phyloP scores from a whole-genome alignment of 2,329 filamentous ascomycete genomes.

The Dryadomyces quercivorus region DNA sequence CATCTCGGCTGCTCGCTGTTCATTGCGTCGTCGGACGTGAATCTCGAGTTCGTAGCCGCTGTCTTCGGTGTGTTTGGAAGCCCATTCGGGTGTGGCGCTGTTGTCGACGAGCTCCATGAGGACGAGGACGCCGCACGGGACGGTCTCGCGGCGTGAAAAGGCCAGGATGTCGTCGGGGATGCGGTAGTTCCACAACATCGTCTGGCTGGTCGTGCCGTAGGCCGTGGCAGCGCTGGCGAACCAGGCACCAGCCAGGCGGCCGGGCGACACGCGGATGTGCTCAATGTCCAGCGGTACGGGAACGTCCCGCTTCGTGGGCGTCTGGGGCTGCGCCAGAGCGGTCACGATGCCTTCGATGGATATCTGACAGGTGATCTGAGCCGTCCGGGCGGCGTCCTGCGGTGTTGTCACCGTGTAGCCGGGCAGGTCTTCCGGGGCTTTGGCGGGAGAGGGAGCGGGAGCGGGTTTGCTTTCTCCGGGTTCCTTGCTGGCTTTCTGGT shows the following conservation, averaged over 20 bases:
- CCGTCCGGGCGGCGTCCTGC: slow-evolving; percentile 16
- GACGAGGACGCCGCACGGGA: slow-evolving; percentile 49
- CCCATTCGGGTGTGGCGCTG: slow-evolving; percentile 42
- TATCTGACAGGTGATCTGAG: slow-evolving; percentile 35
- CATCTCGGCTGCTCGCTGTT: slow-evolving; percentile 27
- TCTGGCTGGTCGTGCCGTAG: slow-evolving; percentile 38
- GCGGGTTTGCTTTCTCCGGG: background rate
- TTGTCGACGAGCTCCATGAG: slow-evolving; percentile 37
- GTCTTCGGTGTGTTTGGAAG: slow-evolving; percentile 25
- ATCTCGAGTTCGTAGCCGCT: slow-evolving; percentile 24
- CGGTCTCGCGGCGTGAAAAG: slow-evolving; percentile 37
- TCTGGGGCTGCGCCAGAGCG: slow-evolving; percentile 25
- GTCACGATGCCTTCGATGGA: slow-evolving; percentile 32
- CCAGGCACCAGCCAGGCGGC: slow-evolving; percentile 34
- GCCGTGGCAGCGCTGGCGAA: slow-evolving; percentile 45
- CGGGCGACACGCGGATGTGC: slow-evolving; percentile 26
- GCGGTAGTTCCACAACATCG: slow-evolving; percentile 48
- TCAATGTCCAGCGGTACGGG: slow-evolving; percentile 23
- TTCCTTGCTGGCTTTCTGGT: background rate
- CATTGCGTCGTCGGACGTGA: slow-evolving; percentile 22
- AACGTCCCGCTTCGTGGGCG: background rate
- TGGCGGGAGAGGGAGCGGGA: too few species aligned
- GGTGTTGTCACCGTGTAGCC: slow-evolving; percentile 16
- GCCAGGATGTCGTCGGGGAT: slow-evolving; percentile 39
- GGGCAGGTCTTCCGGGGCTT: slow-evolving; percentile 8